phyloP scores from a whole-genome alignment of 352 stramenopile genomes.

The Phytophthora meadii region DNA sequence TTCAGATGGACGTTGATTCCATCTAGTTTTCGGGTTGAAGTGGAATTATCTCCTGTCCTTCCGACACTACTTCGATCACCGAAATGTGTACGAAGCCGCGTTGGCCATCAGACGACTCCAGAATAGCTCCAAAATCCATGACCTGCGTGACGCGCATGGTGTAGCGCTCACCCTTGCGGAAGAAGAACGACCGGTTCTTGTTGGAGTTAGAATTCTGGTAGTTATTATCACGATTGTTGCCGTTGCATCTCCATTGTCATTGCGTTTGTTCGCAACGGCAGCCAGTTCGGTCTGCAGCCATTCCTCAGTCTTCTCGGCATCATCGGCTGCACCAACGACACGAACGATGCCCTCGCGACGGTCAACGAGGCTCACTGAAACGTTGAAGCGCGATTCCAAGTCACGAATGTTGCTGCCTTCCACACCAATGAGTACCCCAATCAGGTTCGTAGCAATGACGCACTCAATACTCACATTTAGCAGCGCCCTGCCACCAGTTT shows the following conservation, averaged over 20 bases:
- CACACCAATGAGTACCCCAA: constrained; percentile 77
- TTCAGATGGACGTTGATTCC: no score
- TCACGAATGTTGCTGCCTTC: constrained; percentile 80
- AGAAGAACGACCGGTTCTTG: no score
- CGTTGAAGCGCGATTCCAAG: constrained; percentile 68
- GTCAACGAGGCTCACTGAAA: constrained; percentile 74
- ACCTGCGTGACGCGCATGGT: constrained; percentile 93
- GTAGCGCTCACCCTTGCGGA: no score
- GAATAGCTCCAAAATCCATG: constrained; percentile 95
- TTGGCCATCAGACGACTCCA: constrained; percentile 83
- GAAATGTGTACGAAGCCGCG: constrained; percentile 96
- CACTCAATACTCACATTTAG: constrained; percentile 70
- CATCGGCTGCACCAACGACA: constrained; percentile 84
- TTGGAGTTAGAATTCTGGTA: constrained; percentile 12
- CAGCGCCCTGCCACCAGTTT: constrained; percentile 45
- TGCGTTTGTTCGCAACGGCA: constrained; percentile 17
- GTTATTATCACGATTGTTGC: constrained; percentile 22
- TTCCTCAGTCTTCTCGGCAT: constrained; percentile 79
- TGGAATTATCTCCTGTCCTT: no score
- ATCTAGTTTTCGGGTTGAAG: no score
- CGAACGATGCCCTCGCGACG: constrained; percentile 87
- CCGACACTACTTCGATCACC: constrained; percentile 24
- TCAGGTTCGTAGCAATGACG: constrained; percentile 53
- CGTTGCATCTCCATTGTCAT: constrained; percentile 9
- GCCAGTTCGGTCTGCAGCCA: constrained; percentile 64